Percentiles rank a stretch among this genome's conserved stretches.
Conservation (phyloP, 2,329 filamentous ascomycete species). For the Pleurostoma richardsiae region DNA sequence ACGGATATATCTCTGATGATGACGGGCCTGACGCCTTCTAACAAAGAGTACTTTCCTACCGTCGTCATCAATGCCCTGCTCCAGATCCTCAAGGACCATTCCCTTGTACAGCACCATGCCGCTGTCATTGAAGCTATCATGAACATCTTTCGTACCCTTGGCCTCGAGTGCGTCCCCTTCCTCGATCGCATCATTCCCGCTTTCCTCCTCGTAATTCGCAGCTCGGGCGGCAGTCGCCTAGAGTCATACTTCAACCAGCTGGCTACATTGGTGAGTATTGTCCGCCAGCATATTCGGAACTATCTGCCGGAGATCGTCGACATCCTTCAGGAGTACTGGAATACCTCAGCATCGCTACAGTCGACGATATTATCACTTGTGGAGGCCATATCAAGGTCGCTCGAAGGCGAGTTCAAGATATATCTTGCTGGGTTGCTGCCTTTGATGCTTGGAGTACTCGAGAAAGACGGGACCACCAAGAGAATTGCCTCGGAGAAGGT, state of each 20-base stretch:
- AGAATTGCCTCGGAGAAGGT: slow-evolving; percentile 84
- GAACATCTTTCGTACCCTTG: slow-evolving; percentile 96
- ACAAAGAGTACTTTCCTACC: slow-evolving; percentile 97
- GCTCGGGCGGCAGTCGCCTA: slow-evolving; percentile 69
- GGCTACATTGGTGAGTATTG: slow-evolving; percentile 87
- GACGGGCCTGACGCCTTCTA: slow-evolving; percentile 92
- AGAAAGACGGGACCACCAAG: slow-evolving; percentile 73
- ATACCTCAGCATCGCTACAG: slow-evolving; percentile 72
- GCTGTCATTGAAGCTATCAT: slow-evolving; percentile 96
- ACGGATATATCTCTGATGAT: slow-evolving; percentile 98
- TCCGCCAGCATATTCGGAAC: slow-evolving; percentile 91
- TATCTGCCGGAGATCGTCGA: slow-evolving; percentile 84
- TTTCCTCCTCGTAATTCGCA: slow-evolving; percentile 83
- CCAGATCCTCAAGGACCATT: slow-evolving; percentile 85
- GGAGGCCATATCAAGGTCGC: slow-evolving; percentile 85
- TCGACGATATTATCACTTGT: slow-evolving; percentile 88
- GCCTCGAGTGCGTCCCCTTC: slow-evolving; percentile 93
- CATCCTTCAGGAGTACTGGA: slow-evolving; percentile 87
- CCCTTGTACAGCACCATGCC: slow-evolving; percentile 84
- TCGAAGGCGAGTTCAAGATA: slow-evolving; percentile 97
- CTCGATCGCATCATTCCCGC: slow-evolving; percentile 91
- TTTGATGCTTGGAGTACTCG: slow-evolving; percentile 88
- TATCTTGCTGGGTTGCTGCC: slow-evolving; percentile 86
- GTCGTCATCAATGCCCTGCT: slow-evolving; percentile 96
- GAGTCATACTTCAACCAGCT: slow-evolving; percentile 98